Evolutionary conservation across 495 filamentous ascomycete genomes (phyloP).

Genomic region (Aspergillus cavernicola): DNA sequence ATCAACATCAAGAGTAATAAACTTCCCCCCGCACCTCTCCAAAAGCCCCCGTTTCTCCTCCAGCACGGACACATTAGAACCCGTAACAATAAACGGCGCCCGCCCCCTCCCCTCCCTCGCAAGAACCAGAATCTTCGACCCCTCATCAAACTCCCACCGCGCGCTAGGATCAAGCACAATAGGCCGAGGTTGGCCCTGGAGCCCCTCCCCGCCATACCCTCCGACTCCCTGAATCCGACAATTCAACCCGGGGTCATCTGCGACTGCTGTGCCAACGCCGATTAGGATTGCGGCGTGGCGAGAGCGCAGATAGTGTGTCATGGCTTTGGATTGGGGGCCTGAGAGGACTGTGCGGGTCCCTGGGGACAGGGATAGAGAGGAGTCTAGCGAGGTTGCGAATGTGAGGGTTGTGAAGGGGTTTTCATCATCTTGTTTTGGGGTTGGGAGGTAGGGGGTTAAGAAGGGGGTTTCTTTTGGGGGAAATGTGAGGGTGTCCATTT

Average conservation of each 20-base stretch:
- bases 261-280: slow-evolving; percentile 78
- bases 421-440: slow-evolving; percentile 9
- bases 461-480: slow-evolving; percentile 35
- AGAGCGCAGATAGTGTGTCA: slow-evolving; percentile 88
- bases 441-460: slow-evolving; percentile 41
- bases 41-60: slow-evolving; percentile 32
- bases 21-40: slow-evolving; percentile 44
- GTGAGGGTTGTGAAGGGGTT: slow-evolving; percentile 71
- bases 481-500: slow-evolving; percentile 34
- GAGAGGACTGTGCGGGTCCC: slow-evolving; percentile 75
- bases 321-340: slow-evolving; percentile 74
- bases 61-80: slow-evolving; percentile 18
- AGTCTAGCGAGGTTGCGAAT: slow-evolving; percentile 85
- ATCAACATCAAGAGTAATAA: slow-evolving; percentile 27
- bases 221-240: slow-evolving; percentile 60
- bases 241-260: slow-evolving; percentile 83
- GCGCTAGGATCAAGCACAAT: slow-evolving; percentile 72
- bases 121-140: slow-evolving; percentile 61
- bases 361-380: slow-evolving; percentile 65
- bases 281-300: slow-evolving; percentile 81
- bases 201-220: slow-evolving; percentile 42
- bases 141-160: slow-evolving; percentile 58
- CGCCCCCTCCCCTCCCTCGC: slow-evolving; percentile 60
- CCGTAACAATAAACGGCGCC: slow-evolving; percentile 64
- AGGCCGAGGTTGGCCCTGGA: slow-evolving; percentile 65